phyloP scores from a whole-genome alignment of 768 basidiomycete species.

The Suillus ampliporus region DNA sequence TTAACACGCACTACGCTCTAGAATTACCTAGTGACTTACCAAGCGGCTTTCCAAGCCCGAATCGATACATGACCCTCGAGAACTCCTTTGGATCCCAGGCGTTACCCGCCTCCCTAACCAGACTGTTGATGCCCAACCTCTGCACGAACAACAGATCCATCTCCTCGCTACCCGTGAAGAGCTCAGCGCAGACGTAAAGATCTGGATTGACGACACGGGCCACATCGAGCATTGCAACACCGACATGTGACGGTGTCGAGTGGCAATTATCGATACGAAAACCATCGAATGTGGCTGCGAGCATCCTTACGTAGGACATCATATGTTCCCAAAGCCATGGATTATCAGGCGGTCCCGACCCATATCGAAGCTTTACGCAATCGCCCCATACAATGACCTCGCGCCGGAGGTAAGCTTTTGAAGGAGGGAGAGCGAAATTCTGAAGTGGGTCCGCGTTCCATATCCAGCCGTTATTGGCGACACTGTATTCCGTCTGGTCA shows the following conservation, averaged over 20 bases:
- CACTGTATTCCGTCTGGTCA: constrained; percentile 62
- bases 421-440: constrained; percentile 92
- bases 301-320: constrained; percentile 77
- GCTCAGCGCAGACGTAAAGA: constrained; percentile 95
- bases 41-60: constrained; percentile 92
- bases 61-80: constrained; percentile 85
- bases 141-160: constrained; percentile 93
- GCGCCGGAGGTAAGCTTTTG: constrained; percentile 93
- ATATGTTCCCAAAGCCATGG: constrained; percentile 97
- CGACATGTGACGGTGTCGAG: constrained; percentile 96
- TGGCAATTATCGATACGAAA: constrained; percentile 99
- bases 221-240: constrained; percentile 91
- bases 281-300: constrained; percentile 88
- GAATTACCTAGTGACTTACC: constrained; percentile 51
- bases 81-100: constrained; percentile 89
- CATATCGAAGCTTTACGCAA: constrained; percentile 98
- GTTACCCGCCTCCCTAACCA: constrained; percentile 96
- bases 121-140: constrained; percentile 89
- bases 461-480: constrained; percentile 99
- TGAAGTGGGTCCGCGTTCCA: constrained; percentile 94
- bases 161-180: constrained; percentile 95
- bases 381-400: constrained; percentile 98
- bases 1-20: background rate
- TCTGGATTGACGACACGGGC: constrained; percentile 89
- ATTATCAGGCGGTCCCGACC: constrained; percentile 76